Percentiles rank a stretch among this genome's conserved stretches.
Conservation (phyloP, 768 basidiomycete genomes). For the Hygrophoropsis aurantiaca region DNA sequence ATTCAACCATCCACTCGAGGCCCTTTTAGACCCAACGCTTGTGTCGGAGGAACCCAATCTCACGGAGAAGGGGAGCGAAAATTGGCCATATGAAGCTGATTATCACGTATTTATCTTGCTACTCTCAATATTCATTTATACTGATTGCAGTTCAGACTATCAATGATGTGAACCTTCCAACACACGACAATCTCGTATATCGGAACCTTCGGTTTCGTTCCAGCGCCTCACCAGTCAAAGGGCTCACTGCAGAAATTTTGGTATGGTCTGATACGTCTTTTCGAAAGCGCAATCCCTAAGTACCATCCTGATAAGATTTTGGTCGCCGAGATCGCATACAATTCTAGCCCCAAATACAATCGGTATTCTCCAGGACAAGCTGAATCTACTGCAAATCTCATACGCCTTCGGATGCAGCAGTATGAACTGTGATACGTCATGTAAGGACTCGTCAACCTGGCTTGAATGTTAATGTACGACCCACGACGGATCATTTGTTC, state of each 20-base stretch:
- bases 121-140: neutral
- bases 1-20: constrained; percentile 78
- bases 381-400: constrained; percentile 18
- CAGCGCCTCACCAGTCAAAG: constrained; percentile 77
- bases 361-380: constrained; percentile 58
- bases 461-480: no score
- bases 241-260: constrained; percentile 80
- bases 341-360: constrained; percentile 46
- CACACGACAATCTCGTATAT: constrained; percentile 55
- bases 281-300: neutral
- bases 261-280: constrained; percentile 38
- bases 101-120: constrained; percentile 45
- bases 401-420: constrained; percentile 24
- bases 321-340: constrained; percentile 65
- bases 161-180: constrained; percentile 48
- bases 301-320: constrained; percentile 27
- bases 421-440: constrained; percentile 8
- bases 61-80: constrained; percentile 56
- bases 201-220: constrained; percentile 86
- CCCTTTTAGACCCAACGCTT: constrained; percentile 61
- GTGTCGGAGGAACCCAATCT: constrained; percentile 44
- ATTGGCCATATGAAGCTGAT: constrained; percentile 81
- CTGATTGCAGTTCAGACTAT: constrained; percentile 44
- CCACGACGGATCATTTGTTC: no score
- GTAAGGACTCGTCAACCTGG: no score